Conservation (phyloP, 352 stramenopile species). For the Globisporangium solare region DNA sequence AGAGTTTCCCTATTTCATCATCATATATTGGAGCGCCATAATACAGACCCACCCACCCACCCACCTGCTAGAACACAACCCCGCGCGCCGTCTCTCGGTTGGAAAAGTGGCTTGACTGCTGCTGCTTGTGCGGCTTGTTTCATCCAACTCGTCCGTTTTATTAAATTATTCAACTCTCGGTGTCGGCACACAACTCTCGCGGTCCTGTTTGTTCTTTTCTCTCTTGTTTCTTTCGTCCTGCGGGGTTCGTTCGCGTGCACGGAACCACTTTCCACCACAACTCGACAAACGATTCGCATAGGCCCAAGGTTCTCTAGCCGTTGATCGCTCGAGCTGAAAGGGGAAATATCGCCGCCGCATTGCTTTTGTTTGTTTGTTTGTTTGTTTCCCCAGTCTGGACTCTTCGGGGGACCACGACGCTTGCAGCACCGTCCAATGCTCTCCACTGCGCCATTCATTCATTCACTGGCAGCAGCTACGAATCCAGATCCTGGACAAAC, state of each 20-base stretch:
- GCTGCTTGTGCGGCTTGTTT: not conserved
- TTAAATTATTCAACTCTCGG: not conserved
- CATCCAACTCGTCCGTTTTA: not conserved
- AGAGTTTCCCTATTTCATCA: not conserved
- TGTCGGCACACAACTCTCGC: not conserved
- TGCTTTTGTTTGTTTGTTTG: too few species aligned
- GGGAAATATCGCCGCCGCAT: not conserved
- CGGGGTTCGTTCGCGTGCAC: too few species aligned
- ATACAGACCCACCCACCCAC: too few species aligned
- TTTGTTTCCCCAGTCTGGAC: too few species aligned
- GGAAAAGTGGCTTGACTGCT: not conserved
- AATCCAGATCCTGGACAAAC: conserved; percentile 82
- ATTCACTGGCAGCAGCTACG: conserved; percentile 29
- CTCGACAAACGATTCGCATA: not conserved
- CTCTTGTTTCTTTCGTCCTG: not conserved
- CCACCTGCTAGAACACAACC: too few species aligned
- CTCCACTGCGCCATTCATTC: too few species aligned
- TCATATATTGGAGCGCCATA: too few species aligned
- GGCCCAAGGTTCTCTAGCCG: too few species aligned
- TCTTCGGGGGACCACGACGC: too few species aligned
- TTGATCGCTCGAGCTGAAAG: not conserved
- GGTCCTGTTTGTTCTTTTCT: not conserved
- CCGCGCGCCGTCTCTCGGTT: too few species aligned
- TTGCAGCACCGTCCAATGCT: too few species aligned
- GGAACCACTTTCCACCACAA: not conserved